Evolutionary conservation across 1,139 yeast genomes (phyloP).

Genomic region (Kodamaea ohmeri): DNA sequence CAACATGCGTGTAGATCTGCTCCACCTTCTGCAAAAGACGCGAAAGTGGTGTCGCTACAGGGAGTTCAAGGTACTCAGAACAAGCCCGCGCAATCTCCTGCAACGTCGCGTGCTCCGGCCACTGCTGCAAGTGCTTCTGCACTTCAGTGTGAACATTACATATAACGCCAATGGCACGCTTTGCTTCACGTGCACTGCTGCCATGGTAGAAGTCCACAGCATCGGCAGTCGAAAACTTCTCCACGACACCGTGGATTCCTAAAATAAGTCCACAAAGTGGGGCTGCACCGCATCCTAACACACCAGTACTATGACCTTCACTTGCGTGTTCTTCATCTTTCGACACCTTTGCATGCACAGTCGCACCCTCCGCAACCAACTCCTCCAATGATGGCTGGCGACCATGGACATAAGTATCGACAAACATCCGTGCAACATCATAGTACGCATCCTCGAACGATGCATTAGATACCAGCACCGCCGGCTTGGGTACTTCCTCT

Average conservation of each 20-base stretch:
- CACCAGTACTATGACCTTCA: no score
- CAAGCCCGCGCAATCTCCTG: slow-evolving; percentile 65
- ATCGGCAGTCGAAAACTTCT: slow-evolving; percentile 12
- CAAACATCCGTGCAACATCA: slow-evolving; percentile 29
- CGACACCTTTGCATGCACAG: slow-evolving; percentile 6
- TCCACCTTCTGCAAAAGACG: slow-evolving; percentile 79
- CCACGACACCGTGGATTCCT: no score
- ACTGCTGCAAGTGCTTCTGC: slow-evolving; percentile 53
- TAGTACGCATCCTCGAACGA: slow-evolving; percentile 32
- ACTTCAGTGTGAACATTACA: slow-evolving; percentile 48
- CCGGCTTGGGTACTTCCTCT: slow-evolving; percentile 36
- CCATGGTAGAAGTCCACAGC: slow-evolving; percentile 67
- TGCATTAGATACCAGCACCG: slow-evolving; percentile 17
- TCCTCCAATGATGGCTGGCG: slow-evolving; percentile 12
- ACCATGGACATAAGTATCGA: slow-evolving; percentile 25
- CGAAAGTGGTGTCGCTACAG: slow-evolving; percentile 72
- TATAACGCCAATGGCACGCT: slow-evolving; percentile 54
- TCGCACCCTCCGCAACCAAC: slow-evolving; percentile 43
- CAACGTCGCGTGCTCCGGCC: slow-evolving; percentile 96
- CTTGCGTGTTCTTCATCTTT: no score
- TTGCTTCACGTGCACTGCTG: slow-evolving; percentile 59
- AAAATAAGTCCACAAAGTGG: no score
- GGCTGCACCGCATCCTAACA: no score
- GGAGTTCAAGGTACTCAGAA: slow-evolving; percentile 60
- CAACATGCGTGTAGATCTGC: slow-evolving; percentile 74